Conservation (phyloP, 345 rosid species). For the Rhizophora mangle region DNA sequence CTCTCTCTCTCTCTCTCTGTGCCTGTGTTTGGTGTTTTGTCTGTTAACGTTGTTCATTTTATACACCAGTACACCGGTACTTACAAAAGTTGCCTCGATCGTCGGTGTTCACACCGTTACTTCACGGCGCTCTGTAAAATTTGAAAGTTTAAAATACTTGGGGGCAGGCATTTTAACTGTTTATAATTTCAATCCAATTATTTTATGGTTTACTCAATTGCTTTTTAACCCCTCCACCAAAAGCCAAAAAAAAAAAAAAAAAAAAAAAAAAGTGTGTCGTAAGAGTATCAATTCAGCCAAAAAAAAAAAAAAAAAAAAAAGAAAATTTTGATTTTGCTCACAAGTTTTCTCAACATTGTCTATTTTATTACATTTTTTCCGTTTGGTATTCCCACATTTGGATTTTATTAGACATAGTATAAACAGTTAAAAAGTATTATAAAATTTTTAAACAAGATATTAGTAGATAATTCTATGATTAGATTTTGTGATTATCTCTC, state of each 20-base stretch:
- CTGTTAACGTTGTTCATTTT: conserved; percentile 28
- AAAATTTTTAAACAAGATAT: no score
- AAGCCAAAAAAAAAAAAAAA: no score
- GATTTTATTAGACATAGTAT: no score
- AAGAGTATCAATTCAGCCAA: no score
- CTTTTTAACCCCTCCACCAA: no score
- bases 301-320: no score
- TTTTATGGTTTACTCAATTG: no score
- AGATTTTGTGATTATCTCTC: no score
- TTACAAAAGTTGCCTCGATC: conserved; percentile 7
- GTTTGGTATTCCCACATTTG: no score
- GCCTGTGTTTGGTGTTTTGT: conserved; percentile 22
- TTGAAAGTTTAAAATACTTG: conserved; percentile 11
- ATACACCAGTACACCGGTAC: conserved; percentile 10
- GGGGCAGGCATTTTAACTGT: neutral
- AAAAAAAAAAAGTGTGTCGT: no score
- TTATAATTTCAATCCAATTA: neutral
- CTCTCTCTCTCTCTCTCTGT: neutral
- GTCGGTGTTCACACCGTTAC: conserved; percentile 67
- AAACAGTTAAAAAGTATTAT: no score
- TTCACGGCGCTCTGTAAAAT: conserved; percentile 31
- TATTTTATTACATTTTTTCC: neutral
- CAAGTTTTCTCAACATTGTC: neutral
- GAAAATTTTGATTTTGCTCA: neutral
- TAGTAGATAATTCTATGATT: no score